phyloP scores from a whole-genome alignment of 192 early-diverging fungal species.

The Backusella australiensis region DNA sequence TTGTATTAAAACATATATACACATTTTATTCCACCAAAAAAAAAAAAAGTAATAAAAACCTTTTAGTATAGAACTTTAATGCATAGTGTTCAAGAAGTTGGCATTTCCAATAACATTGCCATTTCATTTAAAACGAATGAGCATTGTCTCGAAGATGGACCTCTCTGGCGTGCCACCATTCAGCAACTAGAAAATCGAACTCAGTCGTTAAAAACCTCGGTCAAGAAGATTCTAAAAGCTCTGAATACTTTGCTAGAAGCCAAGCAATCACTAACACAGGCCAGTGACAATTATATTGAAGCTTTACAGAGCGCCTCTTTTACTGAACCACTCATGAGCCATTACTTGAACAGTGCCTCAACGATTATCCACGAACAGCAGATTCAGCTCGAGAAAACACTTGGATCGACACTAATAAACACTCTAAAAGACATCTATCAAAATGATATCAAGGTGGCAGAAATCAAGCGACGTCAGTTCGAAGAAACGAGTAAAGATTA shows the following conservation, averaged over 20 bases:
- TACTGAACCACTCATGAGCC: constrained; percentile 31
- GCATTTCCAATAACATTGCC: background rate
- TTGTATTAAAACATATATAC: constrained; percentile 1
- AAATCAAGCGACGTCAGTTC: constrained; percentile 51
- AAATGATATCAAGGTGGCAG: constrained; percentile 56
- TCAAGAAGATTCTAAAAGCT: constrained; percentile 57
- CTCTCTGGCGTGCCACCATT: constrained; percentile 60
- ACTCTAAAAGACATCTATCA: constrained; percentile 53
- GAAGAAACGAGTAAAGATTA: constrained; percentile 34
- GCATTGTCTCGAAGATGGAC: constrained; percentile 47
- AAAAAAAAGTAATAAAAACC: background rate
- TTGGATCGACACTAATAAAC: constrained; percentile 36
- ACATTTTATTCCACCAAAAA: background rate
- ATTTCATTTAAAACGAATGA: constrained; percentile 1
- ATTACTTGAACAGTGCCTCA: constrained; percentile 22
- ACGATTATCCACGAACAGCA: constrained; percentile 8
- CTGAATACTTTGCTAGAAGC: constrained; percentile 44
- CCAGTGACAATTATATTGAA: constrained; percentile 46
- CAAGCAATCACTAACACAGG: constrained; percentile 33
- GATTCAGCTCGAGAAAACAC: background rate
- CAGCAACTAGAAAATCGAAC: constrained; percentile 57
- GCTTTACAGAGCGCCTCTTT: constrained; percentile 39
- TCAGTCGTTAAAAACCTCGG: constrained; percentile 40
- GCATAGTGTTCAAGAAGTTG: background rate
- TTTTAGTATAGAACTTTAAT: background rate